Conservation (phyloP, 805 yeast genomes). For the Saturnispora bothae region DNA sequence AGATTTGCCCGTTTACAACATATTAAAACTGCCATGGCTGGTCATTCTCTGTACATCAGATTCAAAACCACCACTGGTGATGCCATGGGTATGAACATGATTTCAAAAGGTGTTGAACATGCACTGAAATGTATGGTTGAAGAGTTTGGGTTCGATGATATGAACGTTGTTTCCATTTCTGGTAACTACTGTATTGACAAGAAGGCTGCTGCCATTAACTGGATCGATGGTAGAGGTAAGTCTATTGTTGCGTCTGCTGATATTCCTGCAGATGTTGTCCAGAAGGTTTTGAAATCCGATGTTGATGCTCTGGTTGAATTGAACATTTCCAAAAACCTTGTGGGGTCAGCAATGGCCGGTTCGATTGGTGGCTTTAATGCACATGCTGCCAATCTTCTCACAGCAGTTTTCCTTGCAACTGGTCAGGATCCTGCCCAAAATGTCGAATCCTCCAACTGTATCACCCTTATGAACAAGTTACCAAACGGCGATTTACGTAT, state of each 20-base stretch:
- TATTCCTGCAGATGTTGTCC: slow-evolving; percentile 73
- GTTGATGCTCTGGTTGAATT: slow-evolving; percentile 88
- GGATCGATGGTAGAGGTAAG: slow-evolving; percentile 99
- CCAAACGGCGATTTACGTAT: slow-evolving; percentile 70
- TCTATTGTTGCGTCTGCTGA: slow-evolving; percentile 94
- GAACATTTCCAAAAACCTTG: slow-evolving; percentile 77
- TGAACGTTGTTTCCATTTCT: slow-evolving; percentile 84
- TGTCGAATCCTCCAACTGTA: slow-evolving; percentile 95
- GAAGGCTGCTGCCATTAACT: slow-evolving; percentile 95
- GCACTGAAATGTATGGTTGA: slow-evolving; percentile 76
- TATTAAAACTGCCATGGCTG: slow-evolving; percentile 89
- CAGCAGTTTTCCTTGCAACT: slow-evolving; percentile 88
- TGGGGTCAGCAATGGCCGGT: slow-evolving; percentile 99
- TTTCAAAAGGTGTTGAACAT: slow-evolving; percentile 92
- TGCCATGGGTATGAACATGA: slow-evolving; percentile 99
- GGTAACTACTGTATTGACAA: slow-evolving; percentile 98
- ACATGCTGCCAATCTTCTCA: slow-evolving; percentile 92
- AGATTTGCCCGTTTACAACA: slow-evolving; percentile 93
- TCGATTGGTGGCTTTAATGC: slow-evolving; percentile 97
- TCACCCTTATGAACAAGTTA: slow-evolving; percentile 81
- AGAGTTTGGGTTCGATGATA: slow-evolving; percentile 87
- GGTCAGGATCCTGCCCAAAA: slow-evolving; percentile 99
- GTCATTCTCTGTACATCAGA: slow-evolving; percentile 76
- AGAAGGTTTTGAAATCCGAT: slow-evolving; percentile 77
- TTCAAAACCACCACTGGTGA: slow-evolving; percentile 99